Evolutionary conservation across 2,329 filamentous ascomycete species (phyloP), one percentile per base, ranked within the genome.

Genomic region (Monosporascus sp.): DNA sequence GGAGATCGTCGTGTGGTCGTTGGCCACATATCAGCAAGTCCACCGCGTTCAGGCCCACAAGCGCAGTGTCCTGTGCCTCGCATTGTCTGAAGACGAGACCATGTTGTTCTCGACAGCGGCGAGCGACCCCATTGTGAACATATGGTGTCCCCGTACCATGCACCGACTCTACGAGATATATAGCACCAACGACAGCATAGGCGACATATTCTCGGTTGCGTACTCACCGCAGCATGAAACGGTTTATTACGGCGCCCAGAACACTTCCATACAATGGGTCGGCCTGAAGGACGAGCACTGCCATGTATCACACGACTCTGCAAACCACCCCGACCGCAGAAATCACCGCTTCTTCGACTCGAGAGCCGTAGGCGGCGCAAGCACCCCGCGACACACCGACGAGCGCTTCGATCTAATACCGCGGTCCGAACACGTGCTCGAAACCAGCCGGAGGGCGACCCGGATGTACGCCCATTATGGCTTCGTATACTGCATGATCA

Each of bases 271-370:
- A 50, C 92, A 96, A 78, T 99, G 94, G 94, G 88, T 91, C 62
- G 81, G 86, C 59, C 74, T 96, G 52, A 83, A 83, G 62, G 82
- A 90, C 58, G 80, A 83, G 24, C 76, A 79, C 31, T 73, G 79
- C 22, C 75, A 80, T 60, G 87, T 81, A 19, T 73, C 77, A 4
- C 84, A 82, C 50, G 83, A 83, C 55, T 85, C 84, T 8, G 78
- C 82, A 9, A 83, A 83, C 43, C 91, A 93, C 60, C 89, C 89
- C 0, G 87, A 88, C 36, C 82, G 86, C 56, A 81, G 91, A 40
- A 88, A 88, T 56, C 91, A 96, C 69, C 82, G 88, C 24, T 97
- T 97, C 75, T 97, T 97, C 67, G 93, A 97, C 71, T 96, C 92
- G 0, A 82, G 85, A 50, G 91, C 92, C 1, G 87, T 93, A 1